These are phyloP conservation scores for Daldinia grandis DNA, from an alignment of 495 filamentous ascomycete genomes.

Conservation along the genomic window DNA sequence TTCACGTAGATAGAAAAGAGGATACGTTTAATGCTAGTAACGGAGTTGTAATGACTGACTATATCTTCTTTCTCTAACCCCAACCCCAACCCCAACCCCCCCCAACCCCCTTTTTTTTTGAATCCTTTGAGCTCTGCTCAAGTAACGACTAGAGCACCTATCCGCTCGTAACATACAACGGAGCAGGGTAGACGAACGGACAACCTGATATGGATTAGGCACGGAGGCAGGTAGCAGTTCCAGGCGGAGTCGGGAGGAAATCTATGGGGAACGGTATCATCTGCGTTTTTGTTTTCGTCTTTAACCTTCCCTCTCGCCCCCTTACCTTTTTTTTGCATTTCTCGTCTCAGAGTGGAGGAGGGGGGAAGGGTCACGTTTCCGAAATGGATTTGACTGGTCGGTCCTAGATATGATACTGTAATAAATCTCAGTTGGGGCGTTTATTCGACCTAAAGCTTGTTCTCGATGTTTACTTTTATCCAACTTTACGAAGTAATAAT, in stretches of 20 bases:
- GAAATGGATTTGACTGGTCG: background rate
- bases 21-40: conserved; percentile 2
- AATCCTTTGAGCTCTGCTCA: background rate
- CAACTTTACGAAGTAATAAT: background rate
- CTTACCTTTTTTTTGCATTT: background rate
- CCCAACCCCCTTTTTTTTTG: background rate
- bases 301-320: background rate
- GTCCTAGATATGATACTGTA: background rate
- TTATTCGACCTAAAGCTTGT: background rate
- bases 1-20: background rate
- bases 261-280: background rate
- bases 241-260: background rate
- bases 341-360: background rate
- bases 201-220: background rate
- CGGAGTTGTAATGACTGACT: conserved; percentile 6
- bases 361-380: background rate
- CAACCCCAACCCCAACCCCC: no score
- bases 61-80: background rate
- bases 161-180: background rate
- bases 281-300: background rate
- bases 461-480: background rate
- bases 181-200: background rate
- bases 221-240: background rate
- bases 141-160: background rate
- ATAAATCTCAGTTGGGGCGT: background rate